phyloP scores from a whole-genome alignment of 2,329 filamentous ascomycete genomes.

The Pseudocercospora macadamiae region DNA sequence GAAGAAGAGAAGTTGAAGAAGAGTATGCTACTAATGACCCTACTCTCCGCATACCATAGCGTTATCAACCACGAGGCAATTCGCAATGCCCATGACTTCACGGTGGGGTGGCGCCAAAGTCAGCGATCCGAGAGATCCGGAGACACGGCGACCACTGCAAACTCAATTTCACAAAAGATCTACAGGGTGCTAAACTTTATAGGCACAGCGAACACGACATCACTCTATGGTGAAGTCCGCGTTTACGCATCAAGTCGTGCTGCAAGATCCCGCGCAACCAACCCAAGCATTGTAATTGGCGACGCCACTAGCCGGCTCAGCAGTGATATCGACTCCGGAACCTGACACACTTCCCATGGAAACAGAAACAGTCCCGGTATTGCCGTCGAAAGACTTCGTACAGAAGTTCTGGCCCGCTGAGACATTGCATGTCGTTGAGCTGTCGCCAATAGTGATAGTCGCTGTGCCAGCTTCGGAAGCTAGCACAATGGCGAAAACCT shows the following conservation, averaged over 20 bases:
- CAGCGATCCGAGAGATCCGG: neutral
- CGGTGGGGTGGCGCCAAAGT: slow-evolving; percentile 1
- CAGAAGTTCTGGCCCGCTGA: slow-evolving; percentile 28
- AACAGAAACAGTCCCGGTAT: slow-evolving; percentile 46
- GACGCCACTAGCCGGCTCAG: slow-evolving; percentile 24
- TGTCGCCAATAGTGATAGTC: slow-evolving; percentile 43
- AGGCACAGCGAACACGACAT: neutral
- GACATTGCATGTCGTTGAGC: slow-evolving; percentile 25
- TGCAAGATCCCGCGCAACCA: slow-evolving; percentile 18
- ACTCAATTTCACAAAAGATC: neutral
- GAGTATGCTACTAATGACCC: neutral
- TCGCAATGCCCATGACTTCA: neutral
- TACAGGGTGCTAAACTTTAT: neutral
- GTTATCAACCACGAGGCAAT: neutral
- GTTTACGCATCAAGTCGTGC: neutral
- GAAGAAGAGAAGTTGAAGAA: neutral
- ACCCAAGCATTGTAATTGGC: slow-evolving; percentile 34
- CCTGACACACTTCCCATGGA: slow-evolving; percentile 36
- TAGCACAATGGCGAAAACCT: slow-evolving; percentile 49
- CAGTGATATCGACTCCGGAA: slow-evolving; percentile 41
- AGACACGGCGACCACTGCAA: neutral
- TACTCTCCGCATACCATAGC: neutral
- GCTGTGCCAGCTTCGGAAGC: slow-evolving; percentile 38
- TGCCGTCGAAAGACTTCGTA: slow-evolving; percentile 42
- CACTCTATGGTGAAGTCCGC: too few species aligned